A percentile compares a stretch with the other conserved stretches of the same genome.
phyloP scores from a whole-genome alignment of 2,329 filamentous ascomycete species.

The Botrytis porri region DNA sequence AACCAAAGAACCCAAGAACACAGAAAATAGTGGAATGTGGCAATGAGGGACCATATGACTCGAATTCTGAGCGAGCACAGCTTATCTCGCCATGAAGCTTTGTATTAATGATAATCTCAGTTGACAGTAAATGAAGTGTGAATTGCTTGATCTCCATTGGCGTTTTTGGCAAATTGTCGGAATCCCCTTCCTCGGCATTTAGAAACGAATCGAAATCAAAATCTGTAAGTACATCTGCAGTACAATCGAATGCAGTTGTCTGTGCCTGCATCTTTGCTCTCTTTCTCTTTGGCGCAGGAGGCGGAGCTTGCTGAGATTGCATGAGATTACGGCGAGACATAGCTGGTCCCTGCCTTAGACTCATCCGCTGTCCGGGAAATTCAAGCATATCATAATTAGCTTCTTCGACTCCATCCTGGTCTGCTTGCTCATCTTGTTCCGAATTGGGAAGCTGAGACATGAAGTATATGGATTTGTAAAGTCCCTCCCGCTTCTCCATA shows the following conservation, averaged over 20 bases:
- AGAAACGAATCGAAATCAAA: neutral
- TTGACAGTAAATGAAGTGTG: slow-evolving; percentile 54
- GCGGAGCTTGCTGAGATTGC: neutral
- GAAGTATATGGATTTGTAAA: slow-evolving; percentile 35
- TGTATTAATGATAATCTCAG: slow-evolving; percentile 53
- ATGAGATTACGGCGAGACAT: no score
- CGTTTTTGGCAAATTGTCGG: slow-evolving; percentile 22
- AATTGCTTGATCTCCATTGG: slow-evolving; percentile 53
- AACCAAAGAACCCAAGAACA: slow-evolving; percentile 57
- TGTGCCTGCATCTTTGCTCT: neutral
- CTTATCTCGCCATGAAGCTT: slow-evolving; percentile 51
- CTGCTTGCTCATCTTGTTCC: slow-evolving; percentile 20
- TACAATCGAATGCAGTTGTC: neutral
- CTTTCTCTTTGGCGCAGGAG: neutral
- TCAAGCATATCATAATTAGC: slow-evolving; percentile 22
- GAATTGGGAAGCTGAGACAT: slow-evolving; percentile 34
- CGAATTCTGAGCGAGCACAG: slow-evolving; percentile 56
- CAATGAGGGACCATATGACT: slow-evolving; percentile 55
- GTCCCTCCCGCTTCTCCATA: slow-evolving; percentile 29
- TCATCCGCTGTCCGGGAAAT: rapidly evolving
- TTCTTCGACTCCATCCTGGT: slow-evolving; percentile 32
- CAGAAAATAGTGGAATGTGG: slow-evolving; percentile 57
- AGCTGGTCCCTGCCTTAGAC: neutral
- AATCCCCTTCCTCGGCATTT: slow-evolving; percentile 24
- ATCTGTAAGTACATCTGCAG: neutral